Evolutionary conservation across 805 yeast species (phyloP), one percentile per base, ranked within the genome.

Genomic region (Ogataea salicorniae): DNA sequence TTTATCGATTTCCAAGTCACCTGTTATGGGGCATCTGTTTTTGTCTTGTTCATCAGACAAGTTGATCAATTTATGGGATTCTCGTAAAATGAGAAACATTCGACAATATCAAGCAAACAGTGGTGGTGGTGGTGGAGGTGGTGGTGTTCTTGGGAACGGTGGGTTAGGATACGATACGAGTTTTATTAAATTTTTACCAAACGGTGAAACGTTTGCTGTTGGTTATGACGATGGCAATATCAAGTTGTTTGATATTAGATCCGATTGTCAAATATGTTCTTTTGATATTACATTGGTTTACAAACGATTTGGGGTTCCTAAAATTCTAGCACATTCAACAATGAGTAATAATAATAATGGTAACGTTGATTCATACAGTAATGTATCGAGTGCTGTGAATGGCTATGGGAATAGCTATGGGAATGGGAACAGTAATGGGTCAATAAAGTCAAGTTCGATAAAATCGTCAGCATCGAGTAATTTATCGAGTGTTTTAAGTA

Each of bases 151-250:
- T 26, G 31, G 31, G 3, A 26, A 11, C 31, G 6, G 11, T 69
- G 83, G 69, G 70, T 71, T 74, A 23, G 74, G 75, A 41, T 57
- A 49, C 43, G 97, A 91, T 61, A 78, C 87, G 20, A 83, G 83
- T 43, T 63, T 77, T 6, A 64, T 85, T 6, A 72, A 76, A 51
- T 80, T 80, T 56, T 83, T 83, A 60, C 88, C 88, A 8, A 84
- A 81, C 52, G 88, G 88, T 2, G 70, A 82, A 49, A 75, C 88
- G 1, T 80, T 90, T 55, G 79, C 77, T 0, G 74, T 84, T 2
- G 96, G 96, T 1, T 76, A 85, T 40, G 97, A 89, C 59, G 95
- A 87, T 62, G 91, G 92, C 4, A 62, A 74, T 0, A 70, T 87
- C 23, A 73, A 86, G 49, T 65, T 88, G 46, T 85, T 79, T 63